Base-by-base conservation (phyloP, 2,329 filamentous ascomycete genomes). In the Xylaria sp. region DNA sequence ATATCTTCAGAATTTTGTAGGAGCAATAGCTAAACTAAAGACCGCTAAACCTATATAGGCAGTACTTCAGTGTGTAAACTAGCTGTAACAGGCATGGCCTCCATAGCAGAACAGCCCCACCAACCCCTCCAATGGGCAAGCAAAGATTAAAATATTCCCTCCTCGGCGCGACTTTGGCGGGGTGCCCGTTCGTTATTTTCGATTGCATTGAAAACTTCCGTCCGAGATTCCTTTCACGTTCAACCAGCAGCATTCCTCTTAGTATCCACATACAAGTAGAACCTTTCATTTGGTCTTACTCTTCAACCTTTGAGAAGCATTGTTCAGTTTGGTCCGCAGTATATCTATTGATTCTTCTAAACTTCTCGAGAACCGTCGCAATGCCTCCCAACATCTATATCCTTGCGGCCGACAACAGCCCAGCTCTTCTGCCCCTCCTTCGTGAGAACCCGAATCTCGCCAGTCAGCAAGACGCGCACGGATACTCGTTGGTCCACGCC, bases 401-500 rank as follows among this genome's bases (percentile, higher is more conserved):
- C 58, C 81, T 92, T 53, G 93, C 92, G 47, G 90, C 93, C 61
- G 93, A 96, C 73, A 88, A 91, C 70, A 89, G 88, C 55, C 77
- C 84, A 48, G 80, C 83, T 50, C 84, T 99, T 57, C 79, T 96
- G 63, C 79, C 85, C 59, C 84, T 92, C 66, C 86, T 99, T 55
- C 83, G 84, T 64, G 79, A 86, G 62, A 83, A 91, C 66, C 90
- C 91, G 39, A 76, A 83, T n/a, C 79, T 96, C 56, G 93, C 94
- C 57, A 83, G 86, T 2, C 78, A 82, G 55, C 91, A 96, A 76
- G 94, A 99, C 74, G 86, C 89, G 61, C 89, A 97, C 70, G 94
- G 94, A 69, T 99, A 99, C 78, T 96, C 92, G 52, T 85, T 97
- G 30, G 79, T 97, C 53, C 94, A 99, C 75, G 94, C 94, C 55